A percentile compares a stretch with the other conserved stretches of the same genome.
These are phyloP conservation scores for Alternaria ethzedia DNA, from an alignment of 2,329 filamentous ascomycete species.

Conservation along the genomic window DNA sequence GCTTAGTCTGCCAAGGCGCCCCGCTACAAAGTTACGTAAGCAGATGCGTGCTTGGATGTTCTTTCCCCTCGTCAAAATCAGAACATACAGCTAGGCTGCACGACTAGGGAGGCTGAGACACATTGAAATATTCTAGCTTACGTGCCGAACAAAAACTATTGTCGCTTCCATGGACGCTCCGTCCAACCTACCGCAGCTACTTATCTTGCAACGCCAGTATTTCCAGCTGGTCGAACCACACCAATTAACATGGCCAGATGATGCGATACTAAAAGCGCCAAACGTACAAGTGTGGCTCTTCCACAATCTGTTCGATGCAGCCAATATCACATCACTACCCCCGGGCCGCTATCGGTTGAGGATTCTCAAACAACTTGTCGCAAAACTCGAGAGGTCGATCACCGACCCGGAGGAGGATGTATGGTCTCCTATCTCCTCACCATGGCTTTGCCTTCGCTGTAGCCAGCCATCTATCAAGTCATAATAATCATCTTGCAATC, in stretches of 20 bases:
- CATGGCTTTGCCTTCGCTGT: constrained; percentile 2
- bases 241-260: constrained; percentile 68
- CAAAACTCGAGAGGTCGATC: constrained; percentile 74
- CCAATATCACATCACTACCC: constrained; percentile 63
- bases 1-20: constrained; percentile 21
- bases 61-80: neutral
- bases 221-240: constrained; percentile 73
- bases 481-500: neutral
- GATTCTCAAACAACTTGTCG: constrained; percentile 75
- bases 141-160: neutral
- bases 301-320: constrained; percentile 68
- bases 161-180: constrained; percentile 19
- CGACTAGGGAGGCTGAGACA: neutral
- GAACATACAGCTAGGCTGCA: neutral
- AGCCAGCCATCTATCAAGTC: neutral
- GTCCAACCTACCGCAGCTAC: constrained; percentile 17
- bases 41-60: constrained; percentile 8
- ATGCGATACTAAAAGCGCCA: constrained; percentile 63
- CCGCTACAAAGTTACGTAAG: constrained; percentile 31
- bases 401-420: constrained; percentile 87
- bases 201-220: constrained; percentile 73
- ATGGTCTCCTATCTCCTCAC: constrained; percentile 55
- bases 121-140: neutral
- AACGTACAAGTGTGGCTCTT: constrained; percentile 72
- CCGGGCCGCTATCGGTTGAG: constrained; percentile 73